phyloP scores from a whole-genome alignment of 1,284 basidiomycete genomes.

The Sanguinoderma infundibulare region DNA sequence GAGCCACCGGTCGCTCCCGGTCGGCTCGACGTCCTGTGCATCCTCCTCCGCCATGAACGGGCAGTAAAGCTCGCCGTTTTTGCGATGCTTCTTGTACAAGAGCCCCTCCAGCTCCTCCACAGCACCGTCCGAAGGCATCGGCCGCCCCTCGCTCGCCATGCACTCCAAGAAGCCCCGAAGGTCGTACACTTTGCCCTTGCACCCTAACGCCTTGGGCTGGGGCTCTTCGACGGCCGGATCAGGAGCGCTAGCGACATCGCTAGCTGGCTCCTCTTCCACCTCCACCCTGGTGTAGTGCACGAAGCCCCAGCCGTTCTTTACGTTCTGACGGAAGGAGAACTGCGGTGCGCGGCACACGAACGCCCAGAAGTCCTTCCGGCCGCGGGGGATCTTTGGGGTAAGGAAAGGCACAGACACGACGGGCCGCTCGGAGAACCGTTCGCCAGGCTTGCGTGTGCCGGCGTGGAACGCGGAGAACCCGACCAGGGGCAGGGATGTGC shows the following conservation, averaged over 20 bases:
- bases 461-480: not conserved
- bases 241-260: not conserved
- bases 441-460: not conserved
- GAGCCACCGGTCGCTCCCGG: too few relatives aligned
- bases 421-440: not conserved
- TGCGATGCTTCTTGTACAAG: not conserved
- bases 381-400: not conserved
- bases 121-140: constrained; percentile 9
- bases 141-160: constrained; percentile 7
- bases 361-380: constrained; percentile 5
- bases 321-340: too few relatives aligned
- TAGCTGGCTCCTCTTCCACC: not conserved
- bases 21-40: too few relatives aligned
- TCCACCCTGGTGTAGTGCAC: not conserved
- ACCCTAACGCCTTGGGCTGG: not conserved
- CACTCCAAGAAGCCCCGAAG: constrained; percentile 9
- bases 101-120: constrained; percentile 4
- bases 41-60: constrained; percentile 1
- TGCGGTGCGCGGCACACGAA: not conserved
- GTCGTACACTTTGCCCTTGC: not conserved
- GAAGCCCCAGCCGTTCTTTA: constrained; percentile 5
- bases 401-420: constrained; percentile 3
- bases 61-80: not conserved
- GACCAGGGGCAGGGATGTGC: not conserved
- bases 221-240: not conserved